These are phyloP conservation scores for Amanita subjunquillea DNA, from an alignment of 768 basidiomycete species.

Conservation along the genomic window DNA sequence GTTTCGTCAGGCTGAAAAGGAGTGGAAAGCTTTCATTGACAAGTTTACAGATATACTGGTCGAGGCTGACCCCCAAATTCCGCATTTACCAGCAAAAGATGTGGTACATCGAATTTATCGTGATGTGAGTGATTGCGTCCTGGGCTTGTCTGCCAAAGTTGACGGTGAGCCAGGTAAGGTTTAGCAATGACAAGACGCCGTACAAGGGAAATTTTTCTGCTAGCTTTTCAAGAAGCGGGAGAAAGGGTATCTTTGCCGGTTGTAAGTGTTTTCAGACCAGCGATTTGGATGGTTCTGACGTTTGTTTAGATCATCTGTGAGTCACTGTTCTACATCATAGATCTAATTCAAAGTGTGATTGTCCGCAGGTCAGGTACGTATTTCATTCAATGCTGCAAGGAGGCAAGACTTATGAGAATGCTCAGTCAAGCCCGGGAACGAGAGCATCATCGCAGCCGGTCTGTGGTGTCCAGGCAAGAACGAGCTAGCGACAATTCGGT, in stretches of 20 bases:
- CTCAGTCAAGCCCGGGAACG: constrained; percentile 54
- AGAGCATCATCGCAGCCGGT: constrained; percentile 72
- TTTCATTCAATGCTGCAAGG: neutral
- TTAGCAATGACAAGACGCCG: constrained; percentile 92
- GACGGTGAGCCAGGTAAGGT: constrained; percentile 50
- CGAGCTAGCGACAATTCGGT: constrained; percentile 73
- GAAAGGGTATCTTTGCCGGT: constrained; percentile 82
- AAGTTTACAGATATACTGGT: constrained; percentile 55
- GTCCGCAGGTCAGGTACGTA: constrained; percentile 19
- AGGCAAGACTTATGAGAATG: neutral
- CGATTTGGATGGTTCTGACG: neutral
- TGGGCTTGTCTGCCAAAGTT: neutral
- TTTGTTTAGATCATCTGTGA: constrained; percentile 51
- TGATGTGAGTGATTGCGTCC: constrained; percentile 43
- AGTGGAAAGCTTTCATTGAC: constrained; percentile 83
- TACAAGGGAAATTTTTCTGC: constrained; percentile 82
- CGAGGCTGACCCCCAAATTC: constrained; percentile 75
- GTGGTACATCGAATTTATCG: constrained; percentile 89
- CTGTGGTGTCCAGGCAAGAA: constrained; percentile 71
- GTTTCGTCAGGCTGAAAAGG: constrained; percentile 74
- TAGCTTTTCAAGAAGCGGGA: constrained; percentile 79
- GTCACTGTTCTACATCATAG: constrained; percentile 8
- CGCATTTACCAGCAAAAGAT: constrained; percentile 84
- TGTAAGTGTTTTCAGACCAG: constrained; percentile 40
- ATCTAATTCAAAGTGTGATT: neutral